Evolutionary conservation across 225 moss, liverwort and hornwort species (phyloP), one percentile per base, ranked within the genome.

Genomic region (Takakia lepidozioides): DNA sequence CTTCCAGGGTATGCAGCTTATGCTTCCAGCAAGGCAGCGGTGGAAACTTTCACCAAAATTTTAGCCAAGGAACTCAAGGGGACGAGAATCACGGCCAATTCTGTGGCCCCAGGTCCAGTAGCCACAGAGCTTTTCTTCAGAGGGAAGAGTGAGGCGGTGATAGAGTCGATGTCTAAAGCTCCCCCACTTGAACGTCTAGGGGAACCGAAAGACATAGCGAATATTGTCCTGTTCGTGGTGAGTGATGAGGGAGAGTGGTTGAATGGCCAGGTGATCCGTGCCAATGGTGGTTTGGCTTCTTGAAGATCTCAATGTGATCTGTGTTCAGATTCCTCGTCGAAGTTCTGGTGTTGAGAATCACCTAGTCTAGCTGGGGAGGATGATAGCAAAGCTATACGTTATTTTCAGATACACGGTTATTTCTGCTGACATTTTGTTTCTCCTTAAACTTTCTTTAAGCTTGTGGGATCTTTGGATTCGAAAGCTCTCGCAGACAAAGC

Each of bases 231-330:
- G 15, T 75, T 75, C 48, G 48, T 75, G 3, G 55, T 55, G 10
- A 64, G 64, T 41, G 46, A 51, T 3, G 74, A 51, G 22, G 55
- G 48, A 8, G 64, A 64, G 41, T 75, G 74, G 74, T 47, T 75
- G 42, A 75, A 75, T 40, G 74, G 69, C 19, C 74, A 75, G 43
- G 69, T 75, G 4, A 75, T 75, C 40, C 58, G 56, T 27, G 32
- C 43, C 23, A 69, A 75, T 48, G 74, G 74, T 14, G 74, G 74
- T 10, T 35, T 14, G 14, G 34, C 34, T 7, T 35, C 34, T 35
- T 35, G n/a, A n/a, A n/a, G n/a, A n/a, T n/a, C n/a, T n/a, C n/a
- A n/a, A n/a, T n/a, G n/a, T n/a, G n/a, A n/a, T n/a, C n/a, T n/a
- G n/a, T n/a, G n/a, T n/a, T n/a, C n/a, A n/a, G n/a, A n/a, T n/a